phyloP scores from a whole-genome alignment of 116 monocot genomes.

The Trichopus zeylanicus region DNA sequence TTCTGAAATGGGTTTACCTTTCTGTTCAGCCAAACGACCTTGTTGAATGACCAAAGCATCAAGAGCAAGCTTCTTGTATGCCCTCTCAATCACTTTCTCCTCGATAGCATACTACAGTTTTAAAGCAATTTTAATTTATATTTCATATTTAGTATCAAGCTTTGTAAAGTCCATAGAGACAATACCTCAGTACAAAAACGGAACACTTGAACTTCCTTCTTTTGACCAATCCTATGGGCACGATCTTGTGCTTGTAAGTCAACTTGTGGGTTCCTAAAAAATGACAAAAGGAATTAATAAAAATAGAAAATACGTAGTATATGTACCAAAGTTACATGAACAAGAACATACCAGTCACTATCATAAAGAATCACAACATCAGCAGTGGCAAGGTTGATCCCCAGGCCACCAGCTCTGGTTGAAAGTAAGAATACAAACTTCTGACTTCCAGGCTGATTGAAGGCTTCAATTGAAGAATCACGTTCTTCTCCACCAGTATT shows the following conservation, averaged over 20 bases:
- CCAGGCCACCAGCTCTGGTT: slow-evolving; percentile 95
- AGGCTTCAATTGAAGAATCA: slow-evolving; percentile 92
- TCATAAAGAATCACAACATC: slow-evolving; percentile 99
- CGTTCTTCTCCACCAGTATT: slow-evolving; percentile 99
- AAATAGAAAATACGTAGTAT: background rate
- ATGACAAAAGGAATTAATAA: background rate
- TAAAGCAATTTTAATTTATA: background rate
- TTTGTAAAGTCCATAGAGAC: background rate
- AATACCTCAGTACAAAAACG: slow-evolving; percentile 95
- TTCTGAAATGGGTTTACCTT: slow-evolving; percentile 35
- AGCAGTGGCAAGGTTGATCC: slow-evolving; percentile 98
- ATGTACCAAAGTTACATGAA: background rate
- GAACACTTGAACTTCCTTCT: slow-evolving; percentile 99
- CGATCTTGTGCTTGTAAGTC: slow-evolving; percentile 99
- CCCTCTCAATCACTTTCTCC: slow-evolving; percentile 99
- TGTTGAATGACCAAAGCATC: slow-evolving; percentile 99
- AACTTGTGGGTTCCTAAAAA: slow-evolving; percentile 90
- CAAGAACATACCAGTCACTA: slow-evolving; percentile 74
- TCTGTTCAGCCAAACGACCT: slow-evolving; percentile 95
- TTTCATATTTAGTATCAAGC: background rate
- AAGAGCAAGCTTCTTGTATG: slow-evolving; percentile 97
- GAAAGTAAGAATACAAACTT: slow-evolving; percentile 97
- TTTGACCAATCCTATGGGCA: slow-evolving; percentile 98
- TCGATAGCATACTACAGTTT: slow-evolving; percentile 88
- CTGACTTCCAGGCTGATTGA: slow-evolving; percentile 88